phyloP scores from a whole-genome alignment of 1,284 basidiomycete genomes.

The Filobasidium uniguttulatum region DNA sequence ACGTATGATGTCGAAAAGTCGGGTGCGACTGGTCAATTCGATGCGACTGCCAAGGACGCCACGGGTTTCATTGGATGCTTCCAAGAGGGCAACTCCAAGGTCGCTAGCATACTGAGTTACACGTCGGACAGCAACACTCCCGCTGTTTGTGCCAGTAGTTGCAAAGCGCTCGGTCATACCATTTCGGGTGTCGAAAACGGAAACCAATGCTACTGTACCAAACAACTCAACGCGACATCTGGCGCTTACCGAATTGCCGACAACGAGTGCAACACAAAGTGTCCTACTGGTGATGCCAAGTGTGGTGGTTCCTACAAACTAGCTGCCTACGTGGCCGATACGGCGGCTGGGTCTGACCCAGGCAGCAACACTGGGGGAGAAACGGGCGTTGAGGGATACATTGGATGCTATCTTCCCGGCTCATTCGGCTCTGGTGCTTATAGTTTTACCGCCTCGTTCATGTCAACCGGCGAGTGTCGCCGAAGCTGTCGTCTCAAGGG shows the following conservation, averaged over 20 bases:
- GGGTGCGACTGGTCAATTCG: not conserved
- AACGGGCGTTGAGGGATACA: not conserved
- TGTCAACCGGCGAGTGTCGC: not conserved
- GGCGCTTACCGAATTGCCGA: not conserved
- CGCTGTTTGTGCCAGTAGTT: slow-evolving; percentile 8
- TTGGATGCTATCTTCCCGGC: not conserved
- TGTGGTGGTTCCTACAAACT: slow-evolving; percentile 2
- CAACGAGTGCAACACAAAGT: slow-evolving; percentile 1
- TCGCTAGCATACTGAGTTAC: not conserved
- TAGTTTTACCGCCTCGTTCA: not conserved
- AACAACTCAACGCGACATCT: slow-evolving; percentile 12
- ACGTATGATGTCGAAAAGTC: not conserved
- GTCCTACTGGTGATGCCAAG: not conserved
- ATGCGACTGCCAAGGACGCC: not conserved
- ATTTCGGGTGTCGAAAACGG: slow-evolving; percentile 18
- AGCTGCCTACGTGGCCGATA: slow-evolving; percentile 1
- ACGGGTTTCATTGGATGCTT: slow-evolving; percentile 11
- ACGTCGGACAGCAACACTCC: slow-evolving; percentile 4
- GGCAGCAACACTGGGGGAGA: not conserved
- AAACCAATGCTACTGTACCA: slow-evolving; percentile 15
- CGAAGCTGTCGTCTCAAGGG: not conserved
- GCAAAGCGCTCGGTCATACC: slow-evolving; percentile 15
- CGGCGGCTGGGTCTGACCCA: not conserved
- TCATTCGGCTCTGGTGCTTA: not conserved
- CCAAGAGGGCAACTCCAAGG: slow-evolving; percentile 3